phyloP scores from a whole-genome alignment of 148 eudicot genomes.

The Rhododendron ferrugineum region DNA sequence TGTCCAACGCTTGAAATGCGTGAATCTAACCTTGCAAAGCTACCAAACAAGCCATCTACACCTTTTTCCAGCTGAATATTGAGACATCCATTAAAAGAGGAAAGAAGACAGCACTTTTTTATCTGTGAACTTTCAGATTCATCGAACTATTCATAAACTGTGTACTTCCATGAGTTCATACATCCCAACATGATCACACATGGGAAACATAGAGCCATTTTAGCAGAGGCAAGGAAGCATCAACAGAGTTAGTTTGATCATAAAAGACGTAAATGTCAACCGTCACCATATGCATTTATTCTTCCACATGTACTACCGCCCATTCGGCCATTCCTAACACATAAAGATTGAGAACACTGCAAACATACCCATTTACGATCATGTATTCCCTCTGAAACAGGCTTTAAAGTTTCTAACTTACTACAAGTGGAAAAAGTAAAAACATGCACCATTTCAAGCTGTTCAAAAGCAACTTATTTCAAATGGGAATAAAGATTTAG shows the following conservation, averaged over 20 bases:
- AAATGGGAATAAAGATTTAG: neutral
- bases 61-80: constrained; percentile 86
- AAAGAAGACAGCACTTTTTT: neutral
- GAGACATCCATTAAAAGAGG: neutral
- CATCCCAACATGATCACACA: neutral
- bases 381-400: neutral
- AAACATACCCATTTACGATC: neutral
- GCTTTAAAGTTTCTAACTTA: neutral
- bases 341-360: neutral
- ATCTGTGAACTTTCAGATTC: neutral
- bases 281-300: neutral
- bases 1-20: constrained; percentile 99
- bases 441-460: neutral
- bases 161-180: neutral
- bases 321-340: neutral
- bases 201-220: neutral
- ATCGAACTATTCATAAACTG: neutral
- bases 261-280: neutral
- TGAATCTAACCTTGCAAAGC: constrained; percentile 96
- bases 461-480: neutral
- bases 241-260: neutral
- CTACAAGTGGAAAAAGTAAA: neutral
- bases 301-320: neutral
- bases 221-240: neutral
- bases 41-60: constrained; percentile 93